These are phyloP conservation scores for Aspergillus pseudotamarii DNA, from an alignment of 2,329 filamentous ascomycete genomes.

Conservation along the genomic window DNA sequence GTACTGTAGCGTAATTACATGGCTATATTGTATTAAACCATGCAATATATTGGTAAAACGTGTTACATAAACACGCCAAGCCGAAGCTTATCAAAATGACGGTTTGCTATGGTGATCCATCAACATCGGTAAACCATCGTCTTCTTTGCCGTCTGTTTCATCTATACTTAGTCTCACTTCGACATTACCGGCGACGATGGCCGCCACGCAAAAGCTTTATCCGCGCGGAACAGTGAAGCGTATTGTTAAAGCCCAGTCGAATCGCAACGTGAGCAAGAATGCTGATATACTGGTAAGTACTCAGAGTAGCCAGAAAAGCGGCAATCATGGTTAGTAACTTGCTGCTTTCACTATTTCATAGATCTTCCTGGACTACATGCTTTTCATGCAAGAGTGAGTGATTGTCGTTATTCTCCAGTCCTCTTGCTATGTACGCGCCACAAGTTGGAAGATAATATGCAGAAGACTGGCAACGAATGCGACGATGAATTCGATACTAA, in stretches of 20 bases:
- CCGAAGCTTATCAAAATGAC: neutral
- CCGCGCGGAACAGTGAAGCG: conserved; percentile 84
- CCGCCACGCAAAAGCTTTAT: conserved; percentile 72
- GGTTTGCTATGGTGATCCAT: conserved; percentile 3
- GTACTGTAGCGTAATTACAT: neutral
- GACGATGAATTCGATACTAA: neutral
- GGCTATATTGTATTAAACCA: too few relatives aligned
- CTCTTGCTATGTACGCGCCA: neutral
- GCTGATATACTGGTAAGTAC: conserved; percentile 75
- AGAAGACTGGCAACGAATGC: neutral
- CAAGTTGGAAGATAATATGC: neutral
- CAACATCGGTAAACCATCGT: neutral
- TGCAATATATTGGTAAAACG: conserved; percentile 1
- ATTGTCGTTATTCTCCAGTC: neutral
- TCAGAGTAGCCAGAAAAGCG: neutral
- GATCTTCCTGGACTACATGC: conserved; percentile 82
- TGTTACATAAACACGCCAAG: conserved; percentile 7
- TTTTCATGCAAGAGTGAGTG: conserved; percentile 71
- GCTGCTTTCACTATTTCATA: conserved; percentile 36
- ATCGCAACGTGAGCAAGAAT: conserved; percentile 78
- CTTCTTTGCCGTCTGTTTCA: neutral
- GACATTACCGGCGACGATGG: conserved; percentile 48
- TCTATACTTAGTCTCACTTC: neutral
- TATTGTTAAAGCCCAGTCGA: conserved; percentile 86
- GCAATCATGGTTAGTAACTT: neutral